phyloP scores from a whole-genome alignment of 1,284 basidiomycete species.

The Athelia sp. region DNA sequence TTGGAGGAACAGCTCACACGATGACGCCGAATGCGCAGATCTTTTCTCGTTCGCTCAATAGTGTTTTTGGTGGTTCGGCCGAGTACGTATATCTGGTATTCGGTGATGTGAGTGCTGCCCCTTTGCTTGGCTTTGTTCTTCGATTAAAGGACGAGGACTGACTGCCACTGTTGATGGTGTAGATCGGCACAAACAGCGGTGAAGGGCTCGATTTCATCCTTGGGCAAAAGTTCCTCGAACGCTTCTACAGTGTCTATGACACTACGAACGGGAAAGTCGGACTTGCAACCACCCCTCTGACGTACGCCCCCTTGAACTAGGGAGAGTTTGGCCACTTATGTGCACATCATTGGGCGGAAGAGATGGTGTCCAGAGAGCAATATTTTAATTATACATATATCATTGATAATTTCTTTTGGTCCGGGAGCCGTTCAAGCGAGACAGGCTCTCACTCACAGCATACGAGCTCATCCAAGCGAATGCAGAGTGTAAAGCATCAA shows the following conservation, averaged over 20 bases:
- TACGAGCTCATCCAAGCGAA: no score
- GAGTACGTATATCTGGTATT: constrained; percentile 25
- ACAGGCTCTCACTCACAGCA: no score
- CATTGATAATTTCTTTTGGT: no score
- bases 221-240: constrained; percentile 20
- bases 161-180: no score
- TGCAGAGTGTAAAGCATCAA: no score
- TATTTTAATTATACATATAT: no score
- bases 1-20: constrained; percentile 23
- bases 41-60: constrained; percentile 28
- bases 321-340: no score
- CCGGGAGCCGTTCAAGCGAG: no score
- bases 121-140: background rate
- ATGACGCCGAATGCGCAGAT: constrained; percentile 33
- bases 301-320: constrained; percentile 15
- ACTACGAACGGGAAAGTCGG: constrained; percentile 31
- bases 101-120: background rate
- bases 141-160: background rate
- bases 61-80: constrained; percentile 25
- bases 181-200: background rate
- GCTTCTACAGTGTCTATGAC: constrained; percentile 35
- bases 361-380: no score
- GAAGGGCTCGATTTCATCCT: constrained; percentile 9
- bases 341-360: no score
- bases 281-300: constrained; percentile 32